These are phyloP conservation scores for Davidsoniella virescens DNA, from an alignment of 2,329 filamentous ascomycete species.

Conservation along the genomic window DNA sequence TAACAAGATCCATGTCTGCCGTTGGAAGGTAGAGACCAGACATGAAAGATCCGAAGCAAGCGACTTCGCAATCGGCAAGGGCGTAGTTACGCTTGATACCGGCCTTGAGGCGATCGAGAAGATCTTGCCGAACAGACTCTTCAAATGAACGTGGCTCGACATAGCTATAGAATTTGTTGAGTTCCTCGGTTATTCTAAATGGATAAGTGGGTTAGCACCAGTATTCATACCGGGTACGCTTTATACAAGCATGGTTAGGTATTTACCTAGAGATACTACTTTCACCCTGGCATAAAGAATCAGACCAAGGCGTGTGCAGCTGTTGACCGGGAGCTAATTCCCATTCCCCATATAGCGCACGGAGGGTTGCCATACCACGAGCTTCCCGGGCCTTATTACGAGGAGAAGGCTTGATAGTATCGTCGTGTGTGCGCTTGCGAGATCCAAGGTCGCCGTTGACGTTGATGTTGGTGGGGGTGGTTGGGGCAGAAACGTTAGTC, in stretches of 20 bases:
- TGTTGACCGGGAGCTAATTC: conserved; percentile 23
- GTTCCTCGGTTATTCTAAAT: conserved; percentile 71
- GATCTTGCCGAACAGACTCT: conserved; percentile 51
- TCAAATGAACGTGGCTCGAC: conserved; percentile 67
- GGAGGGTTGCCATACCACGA: conserved; percentile 28
- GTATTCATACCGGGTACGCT: background rate
- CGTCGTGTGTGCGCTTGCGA: conserved; percentile 59
- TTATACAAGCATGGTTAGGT: background rate
- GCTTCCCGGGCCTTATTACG: conserved; percentile 29
- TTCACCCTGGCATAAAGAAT: conserved; percentile 19
- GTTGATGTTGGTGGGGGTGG: conserved; percentile 13
- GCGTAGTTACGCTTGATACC: conserved; percentile 36
- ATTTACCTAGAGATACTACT: conserved; percentile 1
- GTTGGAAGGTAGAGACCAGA: conserved; percentile 56
- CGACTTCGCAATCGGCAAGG: conserved; percentile 46
- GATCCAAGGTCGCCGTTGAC: conserved; percentile 31
- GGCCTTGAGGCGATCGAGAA: conserved; percentile 52
- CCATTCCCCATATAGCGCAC: conserved; percentile 38
- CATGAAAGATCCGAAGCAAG: conserved; percentile 85
- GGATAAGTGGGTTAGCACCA: background rate
- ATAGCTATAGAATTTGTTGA: conserved; percentile 76
- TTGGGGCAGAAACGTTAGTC: conserved; percentile 10
- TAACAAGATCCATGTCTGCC: conserved; percentile 87
- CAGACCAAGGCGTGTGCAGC: conserved; percentile 37
- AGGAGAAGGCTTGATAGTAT: conserved; percentile 44